Base-by-base conservation (phyloP, 768 basidiomycete species). In the Calocybe cyanea region DNA sequence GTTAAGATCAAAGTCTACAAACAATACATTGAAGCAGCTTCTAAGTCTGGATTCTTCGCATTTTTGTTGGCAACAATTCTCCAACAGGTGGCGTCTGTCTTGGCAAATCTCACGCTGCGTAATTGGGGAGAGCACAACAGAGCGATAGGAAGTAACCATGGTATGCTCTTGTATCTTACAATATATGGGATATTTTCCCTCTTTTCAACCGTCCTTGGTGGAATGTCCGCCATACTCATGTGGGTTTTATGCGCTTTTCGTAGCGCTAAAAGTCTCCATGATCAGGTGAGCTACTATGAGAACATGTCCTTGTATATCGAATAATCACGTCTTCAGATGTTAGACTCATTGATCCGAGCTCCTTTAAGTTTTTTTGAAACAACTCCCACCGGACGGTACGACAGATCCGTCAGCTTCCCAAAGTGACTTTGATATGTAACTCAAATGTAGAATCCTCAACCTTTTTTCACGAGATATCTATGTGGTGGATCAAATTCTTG, bases 401-500 rank as follows among this genome's bases (percentile, higher is more conserved):
- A 49, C 28, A 19, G 8, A 10, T 11, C 25, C 25, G 11, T 28
- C 11, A 11, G n/a, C n/a, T n/a, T n/a, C n/a, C n/a, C n/a, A 6
- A 28, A 28, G 11, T 28, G 25, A 6, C 6, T 28, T 6, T 6
- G 11, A 28, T 11, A 6, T 11, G 11, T 28, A 11, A 11, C 25
- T 5, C 25, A 28, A 28, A 11, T 28, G 25, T 36, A 88, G 92
- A 7, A 86, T 94, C 43, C 61, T 97, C 41, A 97, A 96, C 63
- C 63, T 96, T 20, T 97, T 97, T 65, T 90, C 90, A 2, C 81
- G 92, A 2, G 95, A 98, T 56, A 81, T 78, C 13, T 90, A 88
- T 56, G 85, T 87, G 21, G 78, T 95, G 14, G 93, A 96, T 66
- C 85, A 91, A 57, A 69, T 91, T 7, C 76, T 96, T 17, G 82